Evolutionary conservation across 495 filamentous ascomycete species (phyloP), one percentile per base, ranked within the genome.

Genomic region (Penicillium waksmanii): DNA sequence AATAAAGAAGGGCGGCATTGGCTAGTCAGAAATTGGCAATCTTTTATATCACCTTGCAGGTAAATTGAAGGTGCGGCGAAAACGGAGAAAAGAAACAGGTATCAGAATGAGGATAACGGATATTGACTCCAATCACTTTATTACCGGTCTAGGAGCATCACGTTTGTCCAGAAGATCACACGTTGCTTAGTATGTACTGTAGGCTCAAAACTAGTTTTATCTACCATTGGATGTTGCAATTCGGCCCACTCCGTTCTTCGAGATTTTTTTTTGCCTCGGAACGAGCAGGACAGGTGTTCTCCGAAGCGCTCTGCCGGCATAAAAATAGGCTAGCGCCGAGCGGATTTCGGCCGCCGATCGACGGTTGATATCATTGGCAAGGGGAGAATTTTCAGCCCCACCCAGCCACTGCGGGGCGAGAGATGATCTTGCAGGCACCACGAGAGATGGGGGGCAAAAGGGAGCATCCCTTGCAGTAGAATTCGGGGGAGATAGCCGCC

Each of bases 361-460:
- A 9, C 27, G 6, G n/a, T 44, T 44, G 42, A 44, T 44, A 44
- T 57, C 57, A 64, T 64, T 63, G 58, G 66, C 50, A 33, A 33
- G 53, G 51, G 59, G 40, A 53, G 51, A 58, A 66, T 55, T 62
- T 58, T 58, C 48, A 53, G 42, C 27, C 52, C 49, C 48, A 40
- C 36, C 47, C 31, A 57, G 64, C 57, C 64, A 67, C 52, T 66
- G 67, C 65, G 67, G 67, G 67, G 65, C 67, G 60, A n/a, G 51
- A 63, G 66, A 67, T 64, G 67, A 70, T 70, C 65, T 65, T 58
- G 67, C 64, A 69, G 62, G 46, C 42, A 63, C 50, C 27, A 56
- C 46, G 58, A 66, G 61, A 58, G 40, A 46, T 11, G 23, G 59
- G 59, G 46, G 42, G 53, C 46, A 52, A 57, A 46, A 43, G 50